These are phyloP conservation scores for Backusella tarrabulga DNA, from an alignment of 192 early-diverging fungal genomes.

Conservation along the genomic window DNA sequence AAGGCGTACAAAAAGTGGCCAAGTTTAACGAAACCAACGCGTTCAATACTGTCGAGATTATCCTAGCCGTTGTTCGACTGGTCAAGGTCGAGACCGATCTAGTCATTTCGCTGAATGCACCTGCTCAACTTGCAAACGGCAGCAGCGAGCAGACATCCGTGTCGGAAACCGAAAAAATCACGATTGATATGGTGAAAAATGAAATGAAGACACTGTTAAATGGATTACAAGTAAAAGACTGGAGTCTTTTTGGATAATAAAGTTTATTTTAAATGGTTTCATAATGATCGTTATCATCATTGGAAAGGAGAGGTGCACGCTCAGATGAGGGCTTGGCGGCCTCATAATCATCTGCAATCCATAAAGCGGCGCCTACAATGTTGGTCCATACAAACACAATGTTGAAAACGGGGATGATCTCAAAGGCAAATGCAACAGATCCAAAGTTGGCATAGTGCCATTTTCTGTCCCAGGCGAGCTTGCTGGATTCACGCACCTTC, in stretches of 20 bases:
- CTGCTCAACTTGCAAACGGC: conserved; percentile 47
- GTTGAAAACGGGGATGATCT: conserved; percentile 60
- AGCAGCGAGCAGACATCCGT: conserved; percentile 46
- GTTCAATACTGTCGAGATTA: conserved; percentile 60
- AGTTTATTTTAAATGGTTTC: conserved; percentile 3
- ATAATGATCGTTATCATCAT: background rate
- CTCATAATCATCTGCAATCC: conserved; percentile 57
- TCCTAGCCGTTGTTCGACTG: conserved; percentile 72
- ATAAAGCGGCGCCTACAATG: conserved; percentile 61
- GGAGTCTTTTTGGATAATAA: conserved; percentile 53
- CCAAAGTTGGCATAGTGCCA: conserved; percentile 38
- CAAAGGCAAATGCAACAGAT: conserved; percentile 50
- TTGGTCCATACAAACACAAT: conserved; percentile 68
- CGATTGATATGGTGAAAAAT: conserved; percentile 36
- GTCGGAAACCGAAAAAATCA: conserved; percentile 11
- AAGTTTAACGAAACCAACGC: conserved; percentile 78
- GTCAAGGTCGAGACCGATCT: conserved; percentile 70
- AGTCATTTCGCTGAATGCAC: conserved; percentile 75
- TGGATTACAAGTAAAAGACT: conserved; percentile 49
- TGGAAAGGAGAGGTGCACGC: background rate
- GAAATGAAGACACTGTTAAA: conserved; percentile 46
- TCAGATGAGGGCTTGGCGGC: background rate
- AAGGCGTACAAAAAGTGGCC: conserved; percentile 65
- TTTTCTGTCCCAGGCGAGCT: conserved; percentile 35
- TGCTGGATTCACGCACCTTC: conserved; percentile 31